These are phyloP conservation scores for Lipomyces lipofer DNA, from an alignment of 805 yeast species.

Conservation along the genomic window DNA sequence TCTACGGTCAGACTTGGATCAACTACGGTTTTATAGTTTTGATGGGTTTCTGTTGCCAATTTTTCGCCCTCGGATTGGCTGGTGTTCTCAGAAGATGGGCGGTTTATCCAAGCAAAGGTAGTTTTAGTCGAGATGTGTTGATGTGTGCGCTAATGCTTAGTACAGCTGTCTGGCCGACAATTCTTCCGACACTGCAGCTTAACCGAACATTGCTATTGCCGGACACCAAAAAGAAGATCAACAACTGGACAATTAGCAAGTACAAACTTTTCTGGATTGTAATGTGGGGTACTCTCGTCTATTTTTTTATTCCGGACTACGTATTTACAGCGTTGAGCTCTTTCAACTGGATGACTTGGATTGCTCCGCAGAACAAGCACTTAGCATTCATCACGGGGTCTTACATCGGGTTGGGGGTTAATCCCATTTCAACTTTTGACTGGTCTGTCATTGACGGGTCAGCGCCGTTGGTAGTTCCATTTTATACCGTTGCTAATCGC, in stretches of 20 bases:
- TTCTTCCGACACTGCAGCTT: conserved; percentile 50
- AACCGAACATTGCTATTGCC: conserved; percentile 37
- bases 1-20: conserved; percentile 41
- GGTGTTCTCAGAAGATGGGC: conserved; percentile 58
- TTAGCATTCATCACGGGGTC: conserved; percentile 60
- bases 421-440: conserved; percentile 44
- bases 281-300: conserved; percentile 48
- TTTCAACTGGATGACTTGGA: conserved; percentile 56
- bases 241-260: conserved; percentile 62
- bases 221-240: conserved; percentile 48
- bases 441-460: conserved; percentile 42
- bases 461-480: conserved; percentile 46
- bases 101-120: conserved; percentile 4
- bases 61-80: conserved; percentile 66
- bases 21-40: conserved; percentile 55
- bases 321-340: conserved; percentile 59
- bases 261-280: conserved; percentile 50
- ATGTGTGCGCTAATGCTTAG: conserved; percentile 43
- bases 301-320: conserved; percentile 69
- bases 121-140: not conserved
- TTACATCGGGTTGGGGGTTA: conserved; percentile 51
- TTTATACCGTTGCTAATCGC: conserved; percentile 41
- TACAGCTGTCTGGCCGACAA: conserved; percentile 57
- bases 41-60: conserved; percentile 56
- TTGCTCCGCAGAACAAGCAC: conserved; percentile 44